phyloP scores from a whole-genome alignment of 495 filamentous ascomycete species.

The Neurospora discreta region DNA sequence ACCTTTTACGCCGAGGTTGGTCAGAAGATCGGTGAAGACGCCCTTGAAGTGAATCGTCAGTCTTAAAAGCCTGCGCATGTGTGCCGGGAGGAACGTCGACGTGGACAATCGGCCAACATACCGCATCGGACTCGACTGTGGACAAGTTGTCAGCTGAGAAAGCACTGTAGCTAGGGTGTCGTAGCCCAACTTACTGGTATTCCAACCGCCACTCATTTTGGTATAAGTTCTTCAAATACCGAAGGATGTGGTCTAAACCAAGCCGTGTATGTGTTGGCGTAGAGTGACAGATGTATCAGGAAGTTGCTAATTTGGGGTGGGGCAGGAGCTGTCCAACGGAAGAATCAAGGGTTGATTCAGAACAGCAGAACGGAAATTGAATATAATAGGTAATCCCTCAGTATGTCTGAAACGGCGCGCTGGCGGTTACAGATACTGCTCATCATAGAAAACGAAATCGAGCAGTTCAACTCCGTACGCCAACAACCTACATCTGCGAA shows the following conservation, averaged over 20 bases:
- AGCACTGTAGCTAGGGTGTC: background rate
- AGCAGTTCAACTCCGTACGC: background rate
- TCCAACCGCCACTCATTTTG: conserved; percentile 49
- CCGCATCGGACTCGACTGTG: conserved; percentile 89
- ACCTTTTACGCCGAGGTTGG: conserved; percentile 82
- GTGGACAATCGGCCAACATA: conserved; percentile 30
- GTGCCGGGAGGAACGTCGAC: background rate
- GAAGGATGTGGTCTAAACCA: background rate
- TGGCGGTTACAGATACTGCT: background rate
- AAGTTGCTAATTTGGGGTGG: background rate
- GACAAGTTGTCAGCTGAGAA: conserved; percentile 26
- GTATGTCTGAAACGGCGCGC: background rate
- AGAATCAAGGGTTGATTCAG: background rate
- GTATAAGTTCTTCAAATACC: background rate
- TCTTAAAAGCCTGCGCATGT: background rate
- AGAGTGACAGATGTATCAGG: background rate
- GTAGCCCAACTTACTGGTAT: conserved; percentile 35
- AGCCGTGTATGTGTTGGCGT: background rate
- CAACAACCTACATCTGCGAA: background rate
- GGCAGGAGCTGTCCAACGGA: background rate
- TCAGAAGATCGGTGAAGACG: conserved; percentile 92
- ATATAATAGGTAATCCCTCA: background rate
- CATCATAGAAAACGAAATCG: background rate
- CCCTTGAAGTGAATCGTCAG: conserved; percentile 44
- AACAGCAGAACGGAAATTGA: background rate